phyloP scores from a whole-genome alignment of 225 moss, liverwort and hornwort species.

The Straminergon stramineum region DNA sequence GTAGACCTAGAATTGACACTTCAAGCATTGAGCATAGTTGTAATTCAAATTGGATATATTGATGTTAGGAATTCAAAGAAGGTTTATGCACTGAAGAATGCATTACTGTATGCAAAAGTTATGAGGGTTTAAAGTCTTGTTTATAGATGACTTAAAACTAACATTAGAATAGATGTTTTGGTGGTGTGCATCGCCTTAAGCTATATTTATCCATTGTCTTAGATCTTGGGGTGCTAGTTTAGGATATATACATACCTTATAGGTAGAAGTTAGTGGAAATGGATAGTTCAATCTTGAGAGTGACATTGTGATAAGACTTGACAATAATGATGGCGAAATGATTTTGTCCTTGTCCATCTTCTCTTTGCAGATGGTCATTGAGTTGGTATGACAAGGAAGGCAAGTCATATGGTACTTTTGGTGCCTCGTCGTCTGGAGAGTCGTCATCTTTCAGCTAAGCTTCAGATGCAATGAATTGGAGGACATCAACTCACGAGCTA shows the following conservation, averaged over 20 bases:
- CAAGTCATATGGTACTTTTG: slow-evolving; percentile 42
- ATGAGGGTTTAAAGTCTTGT: background rate
- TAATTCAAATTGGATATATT: background rate
- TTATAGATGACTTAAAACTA: background rate
- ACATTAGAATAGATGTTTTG: background rate
- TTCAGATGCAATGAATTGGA: background rate
- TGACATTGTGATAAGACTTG: background rate
- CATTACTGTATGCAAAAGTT: background rate
- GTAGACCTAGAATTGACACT: background rate
- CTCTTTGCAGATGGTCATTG: slow-evolving; percentile 63
- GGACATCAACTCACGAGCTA: background rate
- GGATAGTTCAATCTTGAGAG: background rate
- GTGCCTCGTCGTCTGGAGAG: slow-evolving; percentile 41
- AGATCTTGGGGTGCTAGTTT: background rate
- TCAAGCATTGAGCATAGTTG: background rate
- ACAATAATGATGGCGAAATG: slow-evolving; percentile 7
- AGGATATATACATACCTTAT: background rate
- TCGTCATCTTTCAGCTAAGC: slow-evolving; percentile 7
- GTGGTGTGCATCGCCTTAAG: background rate
- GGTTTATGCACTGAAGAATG: background rate
- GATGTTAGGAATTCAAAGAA: background rate
- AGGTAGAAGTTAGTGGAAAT: background rate
- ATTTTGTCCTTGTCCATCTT: slow-evolving; percentile 29
- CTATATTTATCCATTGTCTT: background rate
- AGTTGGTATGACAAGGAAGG: slow-evolving; percentile 41